Conservation (phyloP, 139 green algal species). For the Axilococcus clingmanii region DNA sequence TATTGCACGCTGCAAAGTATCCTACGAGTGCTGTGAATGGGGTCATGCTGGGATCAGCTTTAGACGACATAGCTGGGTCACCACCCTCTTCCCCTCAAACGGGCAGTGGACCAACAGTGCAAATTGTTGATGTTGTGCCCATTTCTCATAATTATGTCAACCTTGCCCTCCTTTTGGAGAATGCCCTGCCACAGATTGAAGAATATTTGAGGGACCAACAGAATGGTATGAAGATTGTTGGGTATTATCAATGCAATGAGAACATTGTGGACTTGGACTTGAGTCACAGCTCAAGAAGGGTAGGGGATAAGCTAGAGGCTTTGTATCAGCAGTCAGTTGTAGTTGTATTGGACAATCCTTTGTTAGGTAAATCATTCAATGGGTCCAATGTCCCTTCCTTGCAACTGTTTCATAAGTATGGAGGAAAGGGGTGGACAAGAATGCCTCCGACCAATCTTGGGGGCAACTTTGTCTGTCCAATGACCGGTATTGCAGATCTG, state of each 20-base stretch:
- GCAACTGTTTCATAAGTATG: conserved; percentile 10
- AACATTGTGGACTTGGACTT: conserved; percentile 43
- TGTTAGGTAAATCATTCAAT: background rate
- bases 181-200: conserved; percentile 40
- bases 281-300: conserved; percentile 23
- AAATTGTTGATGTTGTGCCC: conserved; percentile 44
- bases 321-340: background rate
- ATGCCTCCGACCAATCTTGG: background rate
- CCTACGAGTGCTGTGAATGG: background rate
- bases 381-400: background rate
- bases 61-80: too few species aligned
- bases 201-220: conserved; percentile 12
- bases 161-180: conserved; percentile 45
- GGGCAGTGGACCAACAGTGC: conserved; percentile 3
- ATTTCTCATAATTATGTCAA: conserved; percentile 49
- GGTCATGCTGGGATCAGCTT: background rate
- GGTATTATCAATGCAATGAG: conserved; percentile 70
- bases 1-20: background rate
- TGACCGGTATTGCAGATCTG: conserved; percentile 1
- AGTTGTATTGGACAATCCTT: conserved; percentile 15
- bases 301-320: conserved; percentile 44
- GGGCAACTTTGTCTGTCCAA: conserved; percentile 5
- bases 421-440: conserved; percentile 2
- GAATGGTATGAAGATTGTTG: conserved; percentile 37
- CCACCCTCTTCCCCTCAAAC: background rate